Base-by-base conservation (phyloP, 176 grass and related monocot species). In the Rhynchospora tenuis region DNA sequence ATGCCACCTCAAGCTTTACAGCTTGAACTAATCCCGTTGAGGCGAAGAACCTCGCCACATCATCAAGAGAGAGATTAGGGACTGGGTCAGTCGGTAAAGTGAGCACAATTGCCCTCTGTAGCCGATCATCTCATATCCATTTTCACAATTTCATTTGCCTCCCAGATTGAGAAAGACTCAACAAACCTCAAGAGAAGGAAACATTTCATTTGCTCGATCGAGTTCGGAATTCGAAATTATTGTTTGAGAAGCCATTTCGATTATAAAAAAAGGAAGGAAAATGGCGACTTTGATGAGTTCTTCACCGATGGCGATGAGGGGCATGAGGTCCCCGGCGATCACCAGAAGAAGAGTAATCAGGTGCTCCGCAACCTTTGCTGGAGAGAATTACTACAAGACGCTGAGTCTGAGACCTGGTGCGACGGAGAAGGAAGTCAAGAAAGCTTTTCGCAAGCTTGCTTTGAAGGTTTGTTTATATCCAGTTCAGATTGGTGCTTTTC, bases 401-500 rank as follows among this genome's bases (percentile, higher is more conserved):
- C 51, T 89, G 31, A 86, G 60, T 43, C 51, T 89, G 29, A 60
- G 46, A 55, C 88, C 84, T 15, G 88, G 79, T 19, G 88, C 83
- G 5, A 86, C 84, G 7, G 84, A 86, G 84, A 86, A 68, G 59
- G 88, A 89, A 26, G 88, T 89, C 43, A 89, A 89, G 59, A 83
- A 46, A 68, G 88, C 88, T 0, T 89, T 89, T 38, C 68, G 88
- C 23, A 80, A 86, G 17, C 83, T 89, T 16, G 88, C 84, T 78
- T 81, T 89, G 33, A 79, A 89, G 88, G 88, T 89, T 15, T 61
- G 16, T 65, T 26, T 64, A 42, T 10, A 0, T 7, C 1, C 23
- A 42, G 29, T 80, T n/a, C 8, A 19, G 23, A 23, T 38, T 60
- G 0, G 9, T 64, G 6, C 22, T 60, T 22, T 72, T 72, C 17